Evolutionary conservation across 129 eudicot species (phyloP), one percentile per base, ranked within the genome.

Genomic region (Flaveria bidentis): DNA sequence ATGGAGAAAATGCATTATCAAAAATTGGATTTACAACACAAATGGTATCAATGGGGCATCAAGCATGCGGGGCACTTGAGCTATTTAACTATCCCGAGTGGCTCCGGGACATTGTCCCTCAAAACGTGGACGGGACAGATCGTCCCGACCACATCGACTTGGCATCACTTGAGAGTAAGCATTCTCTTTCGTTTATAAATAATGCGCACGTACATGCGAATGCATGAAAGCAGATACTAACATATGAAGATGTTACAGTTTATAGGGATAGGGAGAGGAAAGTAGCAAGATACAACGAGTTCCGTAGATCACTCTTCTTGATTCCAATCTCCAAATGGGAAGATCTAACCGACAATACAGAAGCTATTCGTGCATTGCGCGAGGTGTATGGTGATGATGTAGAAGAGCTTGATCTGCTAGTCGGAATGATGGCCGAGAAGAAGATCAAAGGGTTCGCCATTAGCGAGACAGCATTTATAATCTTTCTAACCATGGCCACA

Each of bases 21-120:
- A 65, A 77, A 60, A 70, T 84, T 56, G 94, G 94, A 66, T 84
- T 88, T 26, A 41, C 67, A 14, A 66, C 61, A 74, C 87, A 47
- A 75, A 86, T 88, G 87, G 88, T 86, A 46, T 88, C 94, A 23
- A 88, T 88, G 94, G 90, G 94, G 13, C 94, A 86, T 82, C 94
- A 86, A 84, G 85, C 86, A 2, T 82, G 90, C 45, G 89, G 91
- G 0, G 86, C 87, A 0, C 87, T 82, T 76, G 88, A 74, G 72
- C 86, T 89, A 13, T 84, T 82, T 88, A 89, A 89, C 46, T 86
- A 89, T 75, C 94, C 94, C 0, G 6, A 66, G 52, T 89, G 83
- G 85, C 78, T 89, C 1, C 82, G 91, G 71, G 65, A 89, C 9
- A 30, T 89, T 57, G 72, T 68, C 23, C 72, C 84, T 3, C 89